Conservation (phyloP, 2,329 filamentous ascomycete species). For the Orbilia javanica region DNA sequence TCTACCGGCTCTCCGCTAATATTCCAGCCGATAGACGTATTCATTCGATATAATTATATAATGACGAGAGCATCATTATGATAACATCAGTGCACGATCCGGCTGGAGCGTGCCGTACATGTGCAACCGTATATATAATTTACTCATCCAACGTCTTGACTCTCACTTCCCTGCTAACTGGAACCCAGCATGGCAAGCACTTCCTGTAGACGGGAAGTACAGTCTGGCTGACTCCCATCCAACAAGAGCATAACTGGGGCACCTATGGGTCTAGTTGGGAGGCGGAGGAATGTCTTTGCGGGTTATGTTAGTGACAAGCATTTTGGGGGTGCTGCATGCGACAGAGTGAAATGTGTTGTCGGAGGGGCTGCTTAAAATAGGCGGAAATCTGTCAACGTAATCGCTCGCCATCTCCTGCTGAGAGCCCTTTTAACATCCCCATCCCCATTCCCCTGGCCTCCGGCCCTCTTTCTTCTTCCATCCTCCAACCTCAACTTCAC, state of each 20-base stretch:
- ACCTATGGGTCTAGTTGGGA: not conserved
- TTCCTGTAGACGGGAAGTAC: constrained; percentile 11
- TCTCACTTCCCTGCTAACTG: not conserved
- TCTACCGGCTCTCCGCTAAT: not conserved
- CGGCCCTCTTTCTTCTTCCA: not conserved
- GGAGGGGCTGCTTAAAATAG: constrained; percentile 31
- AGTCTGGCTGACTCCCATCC: not conserved
- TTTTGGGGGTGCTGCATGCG: constrained; percentile 23
- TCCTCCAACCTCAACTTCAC: constrained; percentile 12
- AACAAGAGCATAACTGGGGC: not conserved
- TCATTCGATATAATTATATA: not conserved
- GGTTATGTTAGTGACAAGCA: constrained; percentile 15
- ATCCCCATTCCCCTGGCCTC: constrained; percentile 2
- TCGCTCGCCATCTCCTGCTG: constrained; percentile 2
- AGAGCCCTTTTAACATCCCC: constrained; percentile 28
- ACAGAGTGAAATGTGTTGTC: constrained; percentile 45
- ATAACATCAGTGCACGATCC: not conserved
- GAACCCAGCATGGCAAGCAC: constrained; percentile 1
- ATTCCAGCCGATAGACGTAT: too few relatives aligned
- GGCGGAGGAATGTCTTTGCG: constrained; percentile 17
- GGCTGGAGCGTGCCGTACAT: not conserved
- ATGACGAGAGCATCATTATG: not conserved
- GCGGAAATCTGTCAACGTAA: constrained; percentile 39
- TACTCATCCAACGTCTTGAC: not conserved
- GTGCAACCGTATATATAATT: not conserved